Evolutionary conservation across 768 basidiomycete genomes (phyloP).

Genomic region (Termitomyces sp.): DNA sequence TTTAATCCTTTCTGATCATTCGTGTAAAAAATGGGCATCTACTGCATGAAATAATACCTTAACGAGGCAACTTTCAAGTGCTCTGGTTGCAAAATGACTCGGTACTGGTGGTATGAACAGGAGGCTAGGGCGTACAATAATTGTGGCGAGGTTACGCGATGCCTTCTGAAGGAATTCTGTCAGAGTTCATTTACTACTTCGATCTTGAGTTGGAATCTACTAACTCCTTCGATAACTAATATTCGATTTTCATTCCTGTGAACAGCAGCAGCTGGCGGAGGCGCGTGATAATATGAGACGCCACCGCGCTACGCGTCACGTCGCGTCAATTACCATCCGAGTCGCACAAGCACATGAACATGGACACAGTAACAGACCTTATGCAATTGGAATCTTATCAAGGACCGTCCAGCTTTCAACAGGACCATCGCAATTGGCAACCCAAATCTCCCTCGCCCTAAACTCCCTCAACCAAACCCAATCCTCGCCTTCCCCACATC

Average conservation of each 20-base stretch:
- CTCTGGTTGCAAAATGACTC: constrained; percentile 23
- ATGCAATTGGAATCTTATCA: constrained; percentile 26
- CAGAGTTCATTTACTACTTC: not conserved
- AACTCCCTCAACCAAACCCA: constrained; percentile 42
- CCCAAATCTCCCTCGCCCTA: constrained; percentile 51
- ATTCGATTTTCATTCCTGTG: no score
- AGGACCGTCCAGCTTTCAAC: constrained; percentile 57
- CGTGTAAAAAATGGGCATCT: constrained; percentile 16
- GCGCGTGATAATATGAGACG: not conserved
- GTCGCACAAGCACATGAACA: no score
- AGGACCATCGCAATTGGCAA: constrained; percentile 55
- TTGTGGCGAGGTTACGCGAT: constrained; percentile 24
- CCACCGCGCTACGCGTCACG: not conserved
- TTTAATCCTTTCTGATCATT: not conserved
- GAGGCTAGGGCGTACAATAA: constrained; percentile 27
- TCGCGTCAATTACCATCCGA: not conserved
- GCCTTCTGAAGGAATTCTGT: constrained; percentile 18
- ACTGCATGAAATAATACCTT: constrained; percentile 18
- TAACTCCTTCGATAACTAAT: not conserved
- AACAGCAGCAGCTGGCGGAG: no score
- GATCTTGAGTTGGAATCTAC: not conserved
- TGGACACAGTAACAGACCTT: not conserved
- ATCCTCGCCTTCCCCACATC: constrained; percentile 25
- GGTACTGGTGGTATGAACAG: constrained; percentile 26
- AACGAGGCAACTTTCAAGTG: constrained; percentile 18